Evolutionary conservation across 305 asterid genomes (phyloP).

Genomic region (Fraxinus nigra): DNA sequence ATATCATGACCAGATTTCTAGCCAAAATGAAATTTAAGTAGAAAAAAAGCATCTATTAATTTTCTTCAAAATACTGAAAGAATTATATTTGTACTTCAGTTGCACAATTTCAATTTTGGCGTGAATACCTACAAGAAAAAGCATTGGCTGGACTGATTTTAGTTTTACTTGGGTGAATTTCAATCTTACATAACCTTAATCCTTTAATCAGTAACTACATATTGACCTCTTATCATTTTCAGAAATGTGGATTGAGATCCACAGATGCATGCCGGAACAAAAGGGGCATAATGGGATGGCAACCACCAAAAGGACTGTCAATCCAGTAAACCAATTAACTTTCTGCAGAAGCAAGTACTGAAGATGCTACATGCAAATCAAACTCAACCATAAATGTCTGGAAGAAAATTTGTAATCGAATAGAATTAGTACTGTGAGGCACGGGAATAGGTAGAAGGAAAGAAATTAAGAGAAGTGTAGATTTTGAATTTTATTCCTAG

Average conservation of each 20-base stretch:
- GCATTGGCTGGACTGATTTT: not conserved
- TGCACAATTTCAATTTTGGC: not conserved
- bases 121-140: not conserved
- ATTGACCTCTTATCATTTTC: not conserved
- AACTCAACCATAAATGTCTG: not conserved
- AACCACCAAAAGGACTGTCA: not conserved
- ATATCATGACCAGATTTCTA: not conserved
- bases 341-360: not conserved
- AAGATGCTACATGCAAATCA: constrained; percentile 1
- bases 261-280: not conserved
- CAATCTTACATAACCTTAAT: not conserved
- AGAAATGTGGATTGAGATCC: not conserved
- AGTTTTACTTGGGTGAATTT: not conserved
- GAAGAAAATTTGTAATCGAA: not conserved
- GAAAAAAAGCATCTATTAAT: not conserved
- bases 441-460: not conserved
- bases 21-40: not conserved
- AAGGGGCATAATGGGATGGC: not conserved
- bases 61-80: not conserved
- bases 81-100: not conserved
- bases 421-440: not conserved
- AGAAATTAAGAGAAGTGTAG: not conserved
- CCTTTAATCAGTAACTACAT: not conserved
- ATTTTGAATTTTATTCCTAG: constrained; percentile 25
- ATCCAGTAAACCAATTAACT: not conserved